Percentiles rank a stretch among this genome's conserved stretches.
These are phyloP conservation scores for Epithemia pelagica DNA, from an alignment of 108 stramenopile species.

Conservation along the genomic window DNA sequence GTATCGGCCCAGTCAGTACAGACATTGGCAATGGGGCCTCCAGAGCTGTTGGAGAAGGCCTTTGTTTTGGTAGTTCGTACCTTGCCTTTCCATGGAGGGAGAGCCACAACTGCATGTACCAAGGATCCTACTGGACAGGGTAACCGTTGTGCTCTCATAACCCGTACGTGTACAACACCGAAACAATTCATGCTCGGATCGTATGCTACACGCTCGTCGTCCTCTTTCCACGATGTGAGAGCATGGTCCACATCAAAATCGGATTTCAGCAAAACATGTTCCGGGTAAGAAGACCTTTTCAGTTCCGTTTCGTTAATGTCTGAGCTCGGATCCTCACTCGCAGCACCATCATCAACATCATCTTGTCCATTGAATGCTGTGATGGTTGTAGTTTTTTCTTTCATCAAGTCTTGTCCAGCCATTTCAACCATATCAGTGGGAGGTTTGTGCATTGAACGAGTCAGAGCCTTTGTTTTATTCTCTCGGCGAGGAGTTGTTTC, in stretches of 20 bases:
- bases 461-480: no score
- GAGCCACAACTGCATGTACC: slow-evolving; percentile 42
- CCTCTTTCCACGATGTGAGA: not conserved
- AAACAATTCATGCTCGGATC: slow-evolving; percentile 51
- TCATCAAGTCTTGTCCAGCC: no score
- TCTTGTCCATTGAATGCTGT: no score
- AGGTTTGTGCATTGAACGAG: no score
- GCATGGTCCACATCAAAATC: not conserved
- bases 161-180: slow-evolving; percentile 70
- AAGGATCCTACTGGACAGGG: slow-evolving; percentile 57
- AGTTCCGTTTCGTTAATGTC: not conserved
- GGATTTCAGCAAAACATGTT: not conserved
- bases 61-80: slow-evolving; percentile 37
- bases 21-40: slow-evolving; percentile 24
- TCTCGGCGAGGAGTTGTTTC: no score
- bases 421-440: no score
- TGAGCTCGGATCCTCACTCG: no score
- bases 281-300: not conserved
- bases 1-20: slow-evolving; percentile 57
- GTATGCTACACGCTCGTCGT: slow-evolving; percentile 15
- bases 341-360: not conserved
- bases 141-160: slow-evolving; percentile 62
- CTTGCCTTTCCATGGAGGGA: slow-evolving; percentile 75
- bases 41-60: slow-evolving; percentile 21
- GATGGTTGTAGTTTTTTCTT: no score